phyloP scores from a whole-genome alignment of 306 rosid species.

The Aeschynomene evenia region DNA sequence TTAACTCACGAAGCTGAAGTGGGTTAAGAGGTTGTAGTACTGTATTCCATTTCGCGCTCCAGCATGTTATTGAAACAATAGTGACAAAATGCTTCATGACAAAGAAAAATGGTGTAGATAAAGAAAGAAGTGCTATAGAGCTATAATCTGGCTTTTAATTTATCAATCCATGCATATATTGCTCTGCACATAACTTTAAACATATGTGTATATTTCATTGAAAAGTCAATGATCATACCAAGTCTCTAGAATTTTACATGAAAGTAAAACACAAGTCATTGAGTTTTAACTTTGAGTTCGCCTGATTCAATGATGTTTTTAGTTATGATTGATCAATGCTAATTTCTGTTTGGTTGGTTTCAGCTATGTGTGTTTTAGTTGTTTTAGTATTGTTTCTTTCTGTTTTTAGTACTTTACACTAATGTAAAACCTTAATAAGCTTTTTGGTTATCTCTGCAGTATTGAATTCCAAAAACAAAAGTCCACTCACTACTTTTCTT shows the following conservation, averaged over 20 bases:
- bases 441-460: neutral
- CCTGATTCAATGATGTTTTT: neutral
- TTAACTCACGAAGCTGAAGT: neutral
- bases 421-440: neutral
- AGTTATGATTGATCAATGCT: constrained; percentile 1
- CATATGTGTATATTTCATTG: neutral
- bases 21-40: neutral
- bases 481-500: constrained; percentile 14
- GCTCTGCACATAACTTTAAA: neutral
- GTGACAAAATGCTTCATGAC: neutral
- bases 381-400: neutral
- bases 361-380: neutral
- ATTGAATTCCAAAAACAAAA: neutral
- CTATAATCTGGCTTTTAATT: neutral
- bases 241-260: neutral
- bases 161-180: neutral
- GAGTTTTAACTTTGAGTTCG: neutral
- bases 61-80: neutral
- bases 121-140: neutral
- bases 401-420: neutral
- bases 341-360: neutral
- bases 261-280: neutral
- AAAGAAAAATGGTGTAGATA: neutral
- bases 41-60: neutral
- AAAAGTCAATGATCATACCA: neutral